These are phyloP conservation scores for Alternaria triticimaculans DNA, from an alignment of 2,329 filamentous ascomycete genomes.

Conservation along the genomic window DNA sequence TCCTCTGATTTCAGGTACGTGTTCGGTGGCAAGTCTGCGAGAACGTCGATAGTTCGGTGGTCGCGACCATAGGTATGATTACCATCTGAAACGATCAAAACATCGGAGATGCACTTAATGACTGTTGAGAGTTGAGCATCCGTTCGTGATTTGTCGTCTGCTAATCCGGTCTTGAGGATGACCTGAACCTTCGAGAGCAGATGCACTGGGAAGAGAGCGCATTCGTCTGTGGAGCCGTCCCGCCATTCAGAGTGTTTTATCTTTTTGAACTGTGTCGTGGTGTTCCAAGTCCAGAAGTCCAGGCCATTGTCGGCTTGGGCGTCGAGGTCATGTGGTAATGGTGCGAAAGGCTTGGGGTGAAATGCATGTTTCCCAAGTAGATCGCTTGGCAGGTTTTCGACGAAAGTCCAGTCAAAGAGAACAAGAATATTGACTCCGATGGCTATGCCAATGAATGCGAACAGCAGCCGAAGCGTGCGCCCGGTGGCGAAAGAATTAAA, in stretches of 20 bases:
- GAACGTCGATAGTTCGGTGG: neutral
- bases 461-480: neutral
- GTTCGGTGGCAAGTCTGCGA: neutral
- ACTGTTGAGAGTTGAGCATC: neutral
- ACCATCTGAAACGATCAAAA: neutral
- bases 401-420: neutral
- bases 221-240: neutral
- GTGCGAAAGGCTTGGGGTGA: neutral
- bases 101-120: neutral
- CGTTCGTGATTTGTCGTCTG: neutral
- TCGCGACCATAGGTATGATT: neutral
- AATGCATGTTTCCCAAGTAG: neutral
- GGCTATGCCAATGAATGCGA: neutral
- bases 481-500: neutral
- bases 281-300: neutral
- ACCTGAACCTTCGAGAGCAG: neutral
- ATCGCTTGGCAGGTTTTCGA: neutral
- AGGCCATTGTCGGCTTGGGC: neutral
- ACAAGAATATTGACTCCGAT: rapidly evolving
- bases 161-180: neutral
- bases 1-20: neutral
- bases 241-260: neutral
- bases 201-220: neutral
- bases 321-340: neutral
- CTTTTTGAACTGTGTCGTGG: neutral